phyloP scores from a whole-genome alignment of 371 early-diverging fungal genomes.

The Ordospora pajunii region DNA sequence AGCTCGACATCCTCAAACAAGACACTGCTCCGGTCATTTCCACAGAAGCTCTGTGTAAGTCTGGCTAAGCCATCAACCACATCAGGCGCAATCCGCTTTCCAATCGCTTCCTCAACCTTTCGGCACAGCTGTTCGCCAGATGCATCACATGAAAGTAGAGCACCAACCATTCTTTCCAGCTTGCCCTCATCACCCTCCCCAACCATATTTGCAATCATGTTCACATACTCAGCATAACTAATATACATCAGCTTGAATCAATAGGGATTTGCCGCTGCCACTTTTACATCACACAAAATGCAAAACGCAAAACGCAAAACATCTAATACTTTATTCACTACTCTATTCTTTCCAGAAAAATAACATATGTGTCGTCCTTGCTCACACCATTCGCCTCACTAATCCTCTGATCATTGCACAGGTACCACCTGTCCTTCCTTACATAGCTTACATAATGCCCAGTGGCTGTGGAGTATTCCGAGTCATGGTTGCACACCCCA shows the following conservation, averaged over 20 bases:
- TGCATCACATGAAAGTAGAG: not conserved
- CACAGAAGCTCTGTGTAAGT: not conserved
- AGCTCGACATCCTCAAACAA: constrained; percentile 4
- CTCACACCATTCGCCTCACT: constrained; percentile 5
- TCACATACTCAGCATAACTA: not conserved
- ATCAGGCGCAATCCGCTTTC: not conserved
- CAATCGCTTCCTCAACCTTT: not conserved
- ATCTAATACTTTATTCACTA: not conserved
- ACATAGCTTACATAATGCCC: constrained; percentile 55
- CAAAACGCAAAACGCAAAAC: not conserved
- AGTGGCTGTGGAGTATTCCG: constrained; percentile 5
- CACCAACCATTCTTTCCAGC: not conserved
- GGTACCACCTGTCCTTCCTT: constrained; percentile 41
- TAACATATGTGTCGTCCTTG: constrained; percentile 49
- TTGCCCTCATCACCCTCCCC: not conserved
- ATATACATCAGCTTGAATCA: not conserved
- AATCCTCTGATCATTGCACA: constrained; percentile 49
- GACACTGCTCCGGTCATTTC: not conserved
- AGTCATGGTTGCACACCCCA: constrained; percentile 37
- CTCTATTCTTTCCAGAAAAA: constrained; percentile 42
- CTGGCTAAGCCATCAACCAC: not conserved
- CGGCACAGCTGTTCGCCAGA: too few species aligned
- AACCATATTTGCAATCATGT: not conserved
- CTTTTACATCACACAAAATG: not conserved
- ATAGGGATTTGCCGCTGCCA: not conserved